phyloP scores from a whole-genome alignment of 2,329 filamentous ascomycete genomes.

The Fusarium stilboides region DNA sequence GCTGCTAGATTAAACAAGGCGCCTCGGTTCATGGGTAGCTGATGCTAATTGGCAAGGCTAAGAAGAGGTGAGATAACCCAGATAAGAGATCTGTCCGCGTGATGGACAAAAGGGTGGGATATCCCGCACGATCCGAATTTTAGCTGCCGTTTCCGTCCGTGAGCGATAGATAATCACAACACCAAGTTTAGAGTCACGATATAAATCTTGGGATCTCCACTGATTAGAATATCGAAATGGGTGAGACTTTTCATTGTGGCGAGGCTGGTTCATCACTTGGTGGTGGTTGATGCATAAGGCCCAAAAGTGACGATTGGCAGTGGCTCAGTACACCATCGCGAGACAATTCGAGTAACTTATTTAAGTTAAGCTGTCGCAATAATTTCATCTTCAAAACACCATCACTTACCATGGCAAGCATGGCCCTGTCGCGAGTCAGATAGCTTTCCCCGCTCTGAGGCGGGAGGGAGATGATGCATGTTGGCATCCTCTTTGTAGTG shows the following conservation, averaged over 20 bases:
- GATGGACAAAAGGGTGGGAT: constrained; percentile 36
- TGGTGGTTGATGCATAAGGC: constrained; percentile 5
- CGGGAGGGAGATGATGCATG: constrained; percentile 10
- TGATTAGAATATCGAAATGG: neutral
- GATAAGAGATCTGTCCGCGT: constrained; percentile 41
- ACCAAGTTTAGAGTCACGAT: constrained; percentile 31
- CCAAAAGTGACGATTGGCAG: constrained; percentile 1
- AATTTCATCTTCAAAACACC: constrained; percentile 4
- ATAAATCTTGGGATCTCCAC: neutral
- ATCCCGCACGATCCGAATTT: constrained; percentile 26
- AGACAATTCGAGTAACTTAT: neutral
- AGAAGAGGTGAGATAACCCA: constrained; percentile 13
- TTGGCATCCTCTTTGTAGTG: constrained; percentile 6
- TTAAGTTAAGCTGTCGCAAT: neutral
- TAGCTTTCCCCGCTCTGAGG: constrained; percentile 25
- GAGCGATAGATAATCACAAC: constrained; percentile 25
- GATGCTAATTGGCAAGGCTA: constrained; percentile 7
- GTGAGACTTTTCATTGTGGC: neutral
- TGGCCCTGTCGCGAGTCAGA: constrained; percentile 13
- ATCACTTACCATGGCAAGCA: neutral
- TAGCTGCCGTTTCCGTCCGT: constrained; percentile 34
- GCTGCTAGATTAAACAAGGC: neutral
- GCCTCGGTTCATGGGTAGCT: neutral
- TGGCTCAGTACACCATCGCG: constrained; percentile 12
- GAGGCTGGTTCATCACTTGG: neutral